phyloP scores from a whole-genome alignment of 2,329 filamentous ascomycete genomes.

The Ambrosiella cleistominuta region DNA sequence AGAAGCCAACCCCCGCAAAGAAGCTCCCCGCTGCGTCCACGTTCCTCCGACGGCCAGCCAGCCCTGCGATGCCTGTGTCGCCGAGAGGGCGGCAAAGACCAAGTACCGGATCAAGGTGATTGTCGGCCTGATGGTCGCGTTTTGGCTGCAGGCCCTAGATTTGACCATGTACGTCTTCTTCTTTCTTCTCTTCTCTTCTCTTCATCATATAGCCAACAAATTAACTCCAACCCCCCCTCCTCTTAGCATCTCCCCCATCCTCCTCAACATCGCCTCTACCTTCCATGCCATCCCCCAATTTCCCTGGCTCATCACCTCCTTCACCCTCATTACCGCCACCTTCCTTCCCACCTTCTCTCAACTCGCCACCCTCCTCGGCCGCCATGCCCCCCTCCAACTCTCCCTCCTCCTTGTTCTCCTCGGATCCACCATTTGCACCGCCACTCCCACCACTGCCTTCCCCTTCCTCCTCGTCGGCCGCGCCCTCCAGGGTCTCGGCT shows the following conservation, averaged over 20 bases:
- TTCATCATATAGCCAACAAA: not conserved
- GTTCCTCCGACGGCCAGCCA: no score
- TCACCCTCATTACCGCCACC: conserved; percentile 48
- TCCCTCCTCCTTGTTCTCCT: conserved; percentile 39
- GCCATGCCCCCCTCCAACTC: conserved; percentile 39
- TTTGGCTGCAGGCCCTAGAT: conserved; percentile 44
- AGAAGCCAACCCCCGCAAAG: not conserved
- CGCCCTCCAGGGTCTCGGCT: conserved; percentile 43
- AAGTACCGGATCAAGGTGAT: conserved; percentile 41
- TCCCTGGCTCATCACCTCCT: conserved; percentile 54
- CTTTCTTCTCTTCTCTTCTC: not conserved
- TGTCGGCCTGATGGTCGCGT: conserved; percentile 40
- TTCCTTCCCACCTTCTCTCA: conserved; percentile 52
- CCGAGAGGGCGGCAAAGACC: conserved; percentile 19
- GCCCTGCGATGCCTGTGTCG: conserved; percentile 19
- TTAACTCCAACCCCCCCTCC: no score
- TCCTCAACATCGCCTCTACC: conserved; percentile 41
- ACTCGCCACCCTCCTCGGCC: conserved; percentile 46
- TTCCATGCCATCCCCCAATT: conserved; percentile 28
- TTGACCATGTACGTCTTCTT: conserved; percentile 33
- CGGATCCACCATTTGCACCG: conserved; percentile 44
- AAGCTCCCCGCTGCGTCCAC: not conserved
- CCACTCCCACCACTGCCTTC: conserved; percentile 34
- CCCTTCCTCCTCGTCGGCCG: conserved; percentile 44
- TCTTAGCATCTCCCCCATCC: conserved; percentile 30